A percentile compares a stretch with the other conserved stretches of the same genome.
Evolutionary conservation across 2,329 filamentous ascomycete genomes (phyloP).

Genomic region (Exophiala oligosperma): DNA sequence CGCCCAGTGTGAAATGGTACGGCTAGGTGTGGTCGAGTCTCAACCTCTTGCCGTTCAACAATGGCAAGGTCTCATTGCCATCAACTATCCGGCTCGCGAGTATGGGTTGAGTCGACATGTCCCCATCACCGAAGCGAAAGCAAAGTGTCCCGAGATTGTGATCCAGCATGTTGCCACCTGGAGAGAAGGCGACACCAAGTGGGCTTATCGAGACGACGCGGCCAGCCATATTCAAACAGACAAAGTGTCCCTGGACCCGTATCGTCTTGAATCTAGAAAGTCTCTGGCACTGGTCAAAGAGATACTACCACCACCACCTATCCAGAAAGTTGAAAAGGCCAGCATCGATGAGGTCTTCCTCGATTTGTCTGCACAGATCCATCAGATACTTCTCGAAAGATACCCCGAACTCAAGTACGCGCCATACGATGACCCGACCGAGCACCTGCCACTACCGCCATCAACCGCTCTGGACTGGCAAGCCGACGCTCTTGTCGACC

Average conservation of each 20-base stretch:
- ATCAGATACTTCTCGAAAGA: slow-evolving; percentile 69
- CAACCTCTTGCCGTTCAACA: slow-evolving; percentile 90
- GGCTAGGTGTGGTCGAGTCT: slow-evolving; percentile 71
- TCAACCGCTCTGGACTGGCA: slow-evolving; percentile 78
- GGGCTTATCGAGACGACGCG: slow-evolving; percentile 86
- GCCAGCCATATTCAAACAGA: slow-evolving; percentile 77
- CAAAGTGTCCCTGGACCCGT: slow-evolving; percentile 93
- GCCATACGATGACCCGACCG: slow-evolving; percentile 71
- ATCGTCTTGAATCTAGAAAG: slow-evolving; percentile 77
- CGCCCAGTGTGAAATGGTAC: slow-evolving; percentile 91
- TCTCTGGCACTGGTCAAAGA: slow-evolving; percentile 80
- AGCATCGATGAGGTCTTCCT: slow-evolving; percentile 95
- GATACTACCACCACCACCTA: slow-evolving; percentile 58
- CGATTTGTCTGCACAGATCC: slow-evolving; percentile 83
- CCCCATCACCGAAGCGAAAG: slow-evolving; percentile 76
- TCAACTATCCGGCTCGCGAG: slow-evolving; percentile 88
- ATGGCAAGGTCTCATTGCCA: slow-evolving; percentile 91
- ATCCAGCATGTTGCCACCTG: slow-evolving; percentile 94
- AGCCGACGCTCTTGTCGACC: slow-evolving; percentile 76
- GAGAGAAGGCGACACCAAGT: slow-evolving; percentile 85
- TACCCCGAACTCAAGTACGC: slow-evolving; percentile 71
- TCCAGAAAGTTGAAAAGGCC: slow-evolving; percentile 85
- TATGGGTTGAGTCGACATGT: slow-evolving; percentile 80
- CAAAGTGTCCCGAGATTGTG: slow-evolving; percentile 80
- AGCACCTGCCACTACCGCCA: slow-evolving; percentile 70